Evolutionary conservation across 148 eudicot genomes (phyloP).

Genomic region (Fallopia convolvulus): DNA sequence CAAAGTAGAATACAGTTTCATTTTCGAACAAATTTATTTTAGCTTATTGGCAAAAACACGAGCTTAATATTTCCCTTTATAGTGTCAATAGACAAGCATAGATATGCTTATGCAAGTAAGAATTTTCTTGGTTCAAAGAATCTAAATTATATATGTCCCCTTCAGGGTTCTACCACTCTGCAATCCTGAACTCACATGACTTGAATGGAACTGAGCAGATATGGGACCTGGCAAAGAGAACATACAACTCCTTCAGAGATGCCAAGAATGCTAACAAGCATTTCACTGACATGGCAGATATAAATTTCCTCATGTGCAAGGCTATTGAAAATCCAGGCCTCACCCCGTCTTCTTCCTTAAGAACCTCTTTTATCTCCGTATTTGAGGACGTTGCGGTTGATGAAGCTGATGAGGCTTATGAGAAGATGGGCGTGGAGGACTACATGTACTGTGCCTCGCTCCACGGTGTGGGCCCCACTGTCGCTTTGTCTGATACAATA

Average conservation of each 20-base stretch:
- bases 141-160: neutral
- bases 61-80: neutral
- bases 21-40: neutral
- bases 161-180: constrained; percentile 88
- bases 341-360: constrained; percentile 69
- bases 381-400: constrained; percentile 67
- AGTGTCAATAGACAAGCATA: neutral
- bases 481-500: constrained; percentile 69
- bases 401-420: constrained; percentile 19
- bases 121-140: neutral
- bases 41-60: neutral
- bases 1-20: neutral
- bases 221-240: constrained; percentile 70
- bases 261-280: constrained; percentile 70
- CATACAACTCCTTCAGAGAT: constrained; percentile 37
- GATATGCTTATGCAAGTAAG: neutral
- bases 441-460: constrained; percentile 70
- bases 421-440: constrained; percentile 50
- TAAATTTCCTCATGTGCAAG: constrained; percentile 82
- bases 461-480: constrained; percentile 78
- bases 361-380: constrained; percentile 74
- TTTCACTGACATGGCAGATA: constrained; percentile 80
- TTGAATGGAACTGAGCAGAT: constrained; percentile 56
- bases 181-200: constrained; percentile 68
- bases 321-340: constrained; percentile 87